Evolutionary conservation across 768 basidiomycete genomes (phyloP).

Genomic region (Serendipita sp.): DNA sequence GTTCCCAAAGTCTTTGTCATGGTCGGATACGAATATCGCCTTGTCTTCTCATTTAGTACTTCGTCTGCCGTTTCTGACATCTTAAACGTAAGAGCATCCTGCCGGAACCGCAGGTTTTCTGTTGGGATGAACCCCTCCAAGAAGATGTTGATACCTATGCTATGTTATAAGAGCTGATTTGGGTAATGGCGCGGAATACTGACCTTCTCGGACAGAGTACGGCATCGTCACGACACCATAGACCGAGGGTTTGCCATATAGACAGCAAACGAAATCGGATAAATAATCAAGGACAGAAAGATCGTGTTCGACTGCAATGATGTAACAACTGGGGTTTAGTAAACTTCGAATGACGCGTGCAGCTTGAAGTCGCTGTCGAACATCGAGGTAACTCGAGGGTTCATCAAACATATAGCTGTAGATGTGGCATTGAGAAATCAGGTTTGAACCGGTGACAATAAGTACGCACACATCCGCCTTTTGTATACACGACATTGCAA

Average conservation of each 20-base stretch:
- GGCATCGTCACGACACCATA: slow-evolving; percentile 99
- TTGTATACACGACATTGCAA: slow-evolving; percentile 94
- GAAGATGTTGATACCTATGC: slow-evolving; percentile 93
- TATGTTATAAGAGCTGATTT: not conserved
- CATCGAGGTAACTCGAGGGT: slow-evolving; percentile 94
- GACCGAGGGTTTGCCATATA: slow-evolving; percentile 95
- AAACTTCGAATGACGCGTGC: slow-evolving; percentile 88
- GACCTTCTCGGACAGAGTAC: slow-evolving; percentile 92
- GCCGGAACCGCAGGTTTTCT: slow-evolving; percentile 94
- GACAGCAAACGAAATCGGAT: slow-evolving; percentile 93
- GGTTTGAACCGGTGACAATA: not conserved
- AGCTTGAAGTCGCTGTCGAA: slow-evolving; percentile 87
- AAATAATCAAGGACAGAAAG: slow-evolving; percentile 95
- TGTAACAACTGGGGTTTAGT: slow-evolving; percentile 70
- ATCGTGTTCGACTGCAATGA: slow-evolving; percentile 98
- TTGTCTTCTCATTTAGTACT: slow-evolving; percentile 66
- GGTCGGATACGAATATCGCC: slow-evolving; percentile 78
- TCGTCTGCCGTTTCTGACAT: slow-evolving; percentile 97
- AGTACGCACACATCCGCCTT: slow-evolving; percentile 76
- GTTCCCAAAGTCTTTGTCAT: slow-evolving; percentile 94
- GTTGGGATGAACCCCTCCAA: slow-evolving; percentile 97
- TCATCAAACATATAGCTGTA: slow-evolving; percentile 96
- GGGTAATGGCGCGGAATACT: slow-evolving; percentile 11
- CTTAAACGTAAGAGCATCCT: slow-evolving; percentile 91
- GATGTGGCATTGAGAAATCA: slow-evolving; percentile 6